Percentiles rank a stretch among this genome's conserved stretches.
Evolutionary conservation across 192 early-diverging fungal species (phyloP).

Genomic region (Gonapodya sp.): DNA sequence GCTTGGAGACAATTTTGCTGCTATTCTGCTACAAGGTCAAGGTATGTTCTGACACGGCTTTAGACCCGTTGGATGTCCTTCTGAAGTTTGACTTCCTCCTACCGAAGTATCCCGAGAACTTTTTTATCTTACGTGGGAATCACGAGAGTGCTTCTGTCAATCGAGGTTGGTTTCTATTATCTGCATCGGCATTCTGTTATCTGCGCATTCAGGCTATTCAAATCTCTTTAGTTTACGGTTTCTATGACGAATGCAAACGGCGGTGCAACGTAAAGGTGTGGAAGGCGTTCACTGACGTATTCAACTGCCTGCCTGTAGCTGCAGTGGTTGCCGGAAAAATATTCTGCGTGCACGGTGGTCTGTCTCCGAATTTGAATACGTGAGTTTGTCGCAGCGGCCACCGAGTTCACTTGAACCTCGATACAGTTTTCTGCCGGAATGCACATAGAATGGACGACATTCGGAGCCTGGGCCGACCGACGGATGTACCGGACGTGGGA

Average conservation of each 20-base stretch:
- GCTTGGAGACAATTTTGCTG: conserved; percentile 86
- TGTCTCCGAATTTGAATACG: conserved; percentile 57
- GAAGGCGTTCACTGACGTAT: conserved; percentile 87
- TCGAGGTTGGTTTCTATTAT: conserved; percentile 44
- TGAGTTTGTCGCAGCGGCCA: conserved; percentile 21
- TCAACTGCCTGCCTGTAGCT: conserved; percentile 86
- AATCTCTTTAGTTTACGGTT: conserved; percentile 66
- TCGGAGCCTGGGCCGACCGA: conserved; percentile 63
- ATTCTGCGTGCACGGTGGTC: conserved; percentile 90
- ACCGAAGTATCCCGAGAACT: conserved; percentile 73
- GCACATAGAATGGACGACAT: conserved; percentile 93
- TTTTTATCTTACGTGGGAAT: conserved; percentile 93
- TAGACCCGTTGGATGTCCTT: neutral
- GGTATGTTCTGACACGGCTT: neutral
- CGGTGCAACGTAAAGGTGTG: conserved; percentile 77
- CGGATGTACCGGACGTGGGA: conserved; percentile 86
- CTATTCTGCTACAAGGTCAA: conserved; percentile 95
- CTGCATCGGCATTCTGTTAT: neutral
- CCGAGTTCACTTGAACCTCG: neutral
- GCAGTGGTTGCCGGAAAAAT: conserved; percentile 79
- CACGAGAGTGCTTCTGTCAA: conserved; percentile 93
- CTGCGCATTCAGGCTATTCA: neutral
- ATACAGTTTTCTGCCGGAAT: conserved; percentile 46
- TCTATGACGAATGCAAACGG: conserved; percentile 96
- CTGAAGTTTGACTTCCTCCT: no score